Percentiles rank a stretch among this genome's conserved stretches.
Conservation (phyloP, 805 yeast species). For the Candida vaughaniae region DNA sequence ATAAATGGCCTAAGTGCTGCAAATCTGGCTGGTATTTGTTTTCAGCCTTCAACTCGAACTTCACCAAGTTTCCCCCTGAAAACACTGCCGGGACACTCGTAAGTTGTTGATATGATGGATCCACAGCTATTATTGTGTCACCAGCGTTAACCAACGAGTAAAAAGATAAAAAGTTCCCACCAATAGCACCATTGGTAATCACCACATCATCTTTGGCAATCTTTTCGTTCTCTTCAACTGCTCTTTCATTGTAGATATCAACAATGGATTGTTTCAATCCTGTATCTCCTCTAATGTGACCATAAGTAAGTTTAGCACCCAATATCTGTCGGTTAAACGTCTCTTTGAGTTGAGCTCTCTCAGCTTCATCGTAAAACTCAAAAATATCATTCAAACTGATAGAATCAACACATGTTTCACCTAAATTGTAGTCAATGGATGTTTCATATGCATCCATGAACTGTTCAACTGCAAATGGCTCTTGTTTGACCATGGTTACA, state of each 20-base stretch:
- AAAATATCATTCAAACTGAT: slow-evolving; percentile 40
- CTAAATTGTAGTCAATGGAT: slow-evolving; percentile 40
- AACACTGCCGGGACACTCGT: slow-evolving; percentile 47
- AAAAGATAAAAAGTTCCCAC: slow-evolving; percentile 48
- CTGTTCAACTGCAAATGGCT: slow-evolving; percentile 50
- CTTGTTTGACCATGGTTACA: slow-evolving; percentile 25
- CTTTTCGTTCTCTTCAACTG: slow-evolving; percentile 27
- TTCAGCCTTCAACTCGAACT: slow-evolving; percentile 30
- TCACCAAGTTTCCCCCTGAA: slow-evolving; percentile 35
- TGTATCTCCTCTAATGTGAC: slow-evolving; percentile 47
- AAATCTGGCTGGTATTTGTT: slow-evolving; percentile 39
- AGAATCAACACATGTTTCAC: slow-evolving; percentile 53
- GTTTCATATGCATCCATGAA: slow-evolving; percentile 53
- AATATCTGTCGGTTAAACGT: slow-evolving; percentile 20
- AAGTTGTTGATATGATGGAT: slow-evolving; percentile 53
- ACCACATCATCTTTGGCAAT: slow-evolving; percentile 50
- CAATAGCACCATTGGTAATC: slow-evolving; percentile 56
- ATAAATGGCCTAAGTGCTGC: slow-evolving; percentile 25
- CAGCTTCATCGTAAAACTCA: slow-evolving; percentile 15
- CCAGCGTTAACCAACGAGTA: slow-evolving; percentile 44
- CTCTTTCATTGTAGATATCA: slow-evolving; percentile 27
- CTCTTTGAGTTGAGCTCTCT: slow-evolving; percentile 1
- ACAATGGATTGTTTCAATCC: slow-evolving; percentile 37
- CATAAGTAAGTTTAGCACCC: slow-evolving; percentile 39
- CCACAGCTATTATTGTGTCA: slow-evolving; percentile 48